Base-by-base conservation (phyloP, 164 flowering plant species). In the Warburgia ugandensis region DNA sequence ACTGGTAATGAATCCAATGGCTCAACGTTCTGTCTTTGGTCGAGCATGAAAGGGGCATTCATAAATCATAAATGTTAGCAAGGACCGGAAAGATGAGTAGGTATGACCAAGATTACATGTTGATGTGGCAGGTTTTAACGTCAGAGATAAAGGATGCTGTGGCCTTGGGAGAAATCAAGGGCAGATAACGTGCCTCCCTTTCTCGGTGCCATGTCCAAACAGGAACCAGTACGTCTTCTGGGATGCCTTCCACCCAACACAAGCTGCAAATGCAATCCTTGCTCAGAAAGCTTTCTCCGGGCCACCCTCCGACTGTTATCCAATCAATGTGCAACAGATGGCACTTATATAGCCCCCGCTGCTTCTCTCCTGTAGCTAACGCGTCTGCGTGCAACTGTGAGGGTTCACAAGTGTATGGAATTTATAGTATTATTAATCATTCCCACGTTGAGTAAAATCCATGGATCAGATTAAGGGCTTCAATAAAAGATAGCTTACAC, bases 231-330 rank as follows among this genome's bases (percentile, higher is more conserved):
- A 77, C 54, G 62, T 83, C 29, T 86, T 83, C 52, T 86, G 90
- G 90, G 95, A 86, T 61, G 87, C 83, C 5, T 82, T 63, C 52
- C 87, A 85, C 45, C 83, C 85, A 10, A 82, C 87, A 4, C 63
- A 77, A 36, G 81, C 80, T 19, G 85, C 66, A 3, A 77, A 68
- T 44, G 56, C 62, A 26, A 58, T 85, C 48, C 63, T 82, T 8
- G 83, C 80, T 21, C 65, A 63, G 22, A 63, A 78, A 30, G 79
- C 78, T 14, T 78, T 70, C 46, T 28, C 38, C 31, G 95, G 90
- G 0, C 70, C 83, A 0, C 80, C 80, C 2, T 38, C 56, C 1
- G 83, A 80, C 42, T 55, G 61, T 33, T 72, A 77, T 47, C 95
- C 95, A 0, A 73, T 85, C 61, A 85, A 83, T 45, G 54, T 85